Conservation (phyloP, 2,329 filamentous ascomycete species). For the Penicillium sp. region DNA sequence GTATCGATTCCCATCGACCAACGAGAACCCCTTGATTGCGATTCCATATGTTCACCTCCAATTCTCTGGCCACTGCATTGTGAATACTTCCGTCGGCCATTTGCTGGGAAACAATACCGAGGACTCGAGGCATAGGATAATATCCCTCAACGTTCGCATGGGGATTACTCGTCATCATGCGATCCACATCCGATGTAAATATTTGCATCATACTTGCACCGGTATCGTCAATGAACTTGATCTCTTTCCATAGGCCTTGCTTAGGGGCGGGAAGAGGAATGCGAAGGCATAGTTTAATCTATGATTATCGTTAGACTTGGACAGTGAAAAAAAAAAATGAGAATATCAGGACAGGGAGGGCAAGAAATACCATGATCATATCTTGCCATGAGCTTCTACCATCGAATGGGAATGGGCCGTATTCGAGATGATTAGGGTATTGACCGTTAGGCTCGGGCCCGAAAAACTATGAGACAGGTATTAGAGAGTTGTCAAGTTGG, state of each 20-base stretch:
- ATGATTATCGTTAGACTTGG: no score
- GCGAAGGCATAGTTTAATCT: no score
- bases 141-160: no score
- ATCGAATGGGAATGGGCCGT: no score
- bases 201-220: neutral
- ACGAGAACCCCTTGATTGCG: neutral
- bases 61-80: neutral
- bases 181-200: neutral
- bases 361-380: no score
- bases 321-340: no score
- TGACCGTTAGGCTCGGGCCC: no score
- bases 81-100: neutral
- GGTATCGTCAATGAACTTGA: neutral
- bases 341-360: no score
- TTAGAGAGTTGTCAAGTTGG: neutral
- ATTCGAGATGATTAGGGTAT: no score
- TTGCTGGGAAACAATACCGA: neutral
- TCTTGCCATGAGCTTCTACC: no score
- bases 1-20: neutral
- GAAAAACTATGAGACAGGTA: neutral
- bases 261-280: neutral
- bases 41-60: conserved; percentile 4
- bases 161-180: neutral
- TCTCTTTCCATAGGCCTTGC: neutral
- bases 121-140: neutral